These are phyloP conservation scores for Heliamphora exappendiculata DNA, from an alignment of 148 eudicot genomes.

Conservation along the genomic window DNA sequence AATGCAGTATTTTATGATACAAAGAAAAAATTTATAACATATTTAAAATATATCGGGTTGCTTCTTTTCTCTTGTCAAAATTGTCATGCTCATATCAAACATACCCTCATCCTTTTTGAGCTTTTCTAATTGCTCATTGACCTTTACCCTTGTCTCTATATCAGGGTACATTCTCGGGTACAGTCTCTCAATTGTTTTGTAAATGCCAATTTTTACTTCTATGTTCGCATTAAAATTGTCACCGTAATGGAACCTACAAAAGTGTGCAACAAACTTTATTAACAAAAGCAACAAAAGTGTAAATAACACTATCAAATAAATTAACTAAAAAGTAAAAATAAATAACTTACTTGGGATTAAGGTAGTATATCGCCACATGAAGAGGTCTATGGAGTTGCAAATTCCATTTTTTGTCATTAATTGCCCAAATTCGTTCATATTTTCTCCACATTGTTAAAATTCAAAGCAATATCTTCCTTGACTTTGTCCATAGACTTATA, in stretches of 20 bases:
- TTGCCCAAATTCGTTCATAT: neutral
- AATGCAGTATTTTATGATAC: neutral
- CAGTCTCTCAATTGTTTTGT: neutral
- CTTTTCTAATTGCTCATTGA: neutral
- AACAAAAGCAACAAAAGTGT: too few relatives aligned
- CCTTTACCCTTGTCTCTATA: neutral
- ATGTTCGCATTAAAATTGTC: neutral
- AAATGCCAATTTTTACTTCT: neutral
- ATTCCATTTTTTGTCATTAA: neutral
- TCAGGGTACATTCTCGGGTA: neutral
- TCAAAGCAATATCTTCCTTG: neutral
- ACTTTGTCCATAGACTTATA: neutral
- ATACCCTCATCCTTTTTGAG: neutral
- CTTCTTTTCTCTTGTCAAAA: too few relatives aligned
- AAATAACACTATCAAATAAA: neutral
- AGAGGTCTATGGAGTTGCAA: slow-evolving; percentile 4
- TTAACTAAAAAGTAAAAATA: neutral
- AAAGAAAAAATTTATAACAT: neutral
- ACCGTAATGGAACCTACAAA: neutral
- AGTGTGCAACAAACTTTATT: too few relatives aligned
- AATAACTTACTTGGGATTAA: neutral
- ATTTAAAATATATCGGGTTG: neutral
- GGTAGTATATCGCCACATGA: neutral
- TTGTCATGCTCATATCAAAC: neutral
- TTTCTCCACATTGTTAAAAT: neutral